Base-by-base conservation (phyloP, 106 monocot genomes). In the Vanilla planifolia region DNA sequence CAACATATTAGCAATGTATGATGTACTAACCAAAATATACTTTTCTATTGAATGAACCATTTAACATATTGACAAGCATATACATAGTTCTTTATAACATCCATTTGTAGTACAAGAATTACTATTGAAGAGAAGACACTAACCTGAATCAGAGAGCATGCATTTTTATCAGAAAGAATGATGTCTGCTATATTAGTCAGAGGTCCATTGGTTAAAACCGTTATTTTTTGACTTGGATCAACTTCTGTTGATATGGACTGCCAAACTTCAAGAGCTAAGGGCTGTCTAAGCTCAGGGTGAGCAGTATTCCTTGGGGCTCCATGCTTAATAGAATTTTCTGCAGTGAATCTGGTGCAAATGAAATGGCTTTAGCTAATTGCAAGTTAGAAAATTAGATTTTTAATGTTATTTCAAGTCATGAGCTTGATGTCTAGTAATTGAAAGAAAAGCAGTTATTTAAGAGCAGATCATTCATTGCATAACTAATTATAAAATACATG, bases 101-200 rank as follows among this genome's bases (percentile, higher is more conserved):
- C 40, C 7, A 40, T 40, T 9, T 40, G 40, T 40, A 40, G 40
- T 14, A 40, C 40, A 40, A 40, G 14, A 7, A 40, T 40, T 40
- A 9, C 40, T 9, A 47, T 21, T 21, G 30, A 61, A 27, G 5
- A 40, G n/a, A 44, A 65, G 6, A 43, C 17, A 37, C 60, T 66
- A 16, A 95, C 89, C 83, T 95, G 33, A 68, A 95, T 95, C 22
- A 63, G 42, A 44, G 71, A 68, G 16, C 19, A 76, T 15, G 83
- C 82, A 51, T 56, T 78, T 15, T 68, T 60, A 63, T 90, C 78
- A 19, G 72, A 75, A 63, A 71, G 73, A 59, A 86, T 62, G 23
- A 90, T 90, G 17, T 80, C 79, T 50, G 86, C 95, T 48, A 95
- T 68, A 36, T 86, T 95, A 57, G 95, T 95, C 23, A 95, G 71